Conservation (phyloP, 139 green algal species). For the Chlamydomonas schloesseri region DNA sequence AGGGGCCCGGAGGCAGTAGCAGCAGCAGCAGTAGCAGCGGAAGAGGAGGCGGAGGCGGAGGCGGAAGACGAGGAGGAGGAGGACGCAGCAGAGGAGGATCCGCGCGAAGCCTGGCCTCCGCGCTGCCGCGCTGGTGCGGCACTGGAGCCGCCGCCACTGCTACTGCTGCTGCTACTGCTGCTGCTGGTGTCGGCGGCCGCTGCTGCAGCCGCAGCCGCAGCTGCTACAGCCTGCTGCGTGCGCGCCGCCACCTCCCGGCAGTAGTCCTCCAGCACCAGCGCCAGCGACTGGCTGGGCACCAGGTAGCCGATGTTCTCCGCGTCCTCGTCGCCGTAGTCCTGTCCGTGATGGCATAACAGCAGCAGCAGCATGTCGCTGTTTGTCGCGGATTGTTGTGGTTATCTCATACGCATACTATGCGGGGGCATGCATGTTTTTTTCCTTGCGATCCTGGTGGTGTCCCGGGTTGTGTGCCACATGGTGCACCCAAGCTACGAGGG, state of each 20-base stretch:
- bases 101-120: too few species aligned
- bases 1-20: background rate
- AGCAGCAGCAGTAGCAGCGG: background rate
- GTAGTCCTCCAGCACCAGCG: conserved; percentile 88
- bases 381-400: too few species aligned
- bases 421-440: too few species aligned
- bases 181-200: background rate
- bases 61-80: background rate
- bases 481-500: too few species aligned
- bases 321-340: conserved; percentile 36
- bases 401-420: too few species aligned
- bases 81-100: too few species aligned
- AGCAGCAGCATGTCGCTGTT: too few species aligned
- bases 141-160: background rate
- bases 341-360: too few species aligned
- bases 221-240: background rate
- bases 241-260: background rate
- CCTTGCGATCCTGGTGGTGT: too few species aligned
- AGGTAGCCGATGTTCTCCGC: conserved; percentile 78
- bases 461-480: too few species aligned
- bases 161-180: too few species aligned
- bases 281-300: conserved; percentile 83
- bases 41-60: background rate
- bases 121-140: background rate
- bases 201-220: background rate